These are phyloP conservation scores for Metschnikowia proteae DNA, from an alignment of 805 yeast species.

Conservation along the genomic window DNA sequence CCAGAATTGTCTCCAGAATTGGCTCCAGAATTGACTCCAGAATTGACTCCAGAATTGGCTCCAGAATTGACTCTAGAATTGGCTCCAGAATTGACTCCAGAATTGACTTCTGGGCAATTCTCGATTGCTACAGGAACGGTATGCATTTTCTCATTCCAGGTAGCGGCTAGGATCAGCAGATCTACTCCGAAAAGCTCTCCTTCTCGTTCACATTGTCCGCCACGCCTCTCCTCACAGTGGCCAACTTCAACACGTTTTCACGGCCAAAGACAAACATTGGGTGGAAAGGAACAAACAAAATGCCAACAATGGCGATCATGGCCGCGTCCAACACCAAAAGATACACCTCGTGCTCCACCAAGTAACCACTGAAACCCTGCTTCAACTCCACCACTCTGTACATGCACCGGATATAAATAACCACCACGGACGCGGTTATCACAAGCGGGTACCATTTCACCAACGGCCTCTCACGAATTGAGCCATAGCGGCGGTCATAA, in stretches of 20 bases:
- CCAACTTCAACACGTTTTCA: slow-evolving; percentile 15
- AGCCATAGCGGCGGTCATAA: slow-evolving; percentile 27
- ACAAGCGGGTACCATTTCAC: slow-evolving; percentile 33
- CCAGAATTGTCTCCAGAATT: too few species aligned
- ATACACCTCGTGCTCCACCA: slow-evolving; percentile 34
- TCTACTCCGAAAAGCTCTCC: neutral
- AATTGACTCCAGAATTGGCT: too few species aligned
- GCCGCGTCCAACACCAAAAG: slow-evolving; percentile 38
- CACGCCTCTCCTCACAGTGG: slow-evolving; percentile 7
- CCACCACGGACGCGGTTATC: slow-evolving; percentile 30
- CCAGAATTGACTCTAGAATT: too few species aligned
- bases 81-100: too few species aligned
- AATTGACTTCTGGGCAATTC: too few species aligned
- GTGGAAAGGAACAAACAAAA: slow-evolving; percentile 37
- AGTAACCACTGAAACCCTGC: slow-evolving; percentile 36
- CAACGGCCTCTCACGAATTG: slow-evolving; percentile 24
- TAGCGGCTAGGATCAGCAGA: neutral
- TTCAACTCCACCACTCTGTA: slow-evolving; percentile 42
- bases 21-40: too few species aligned
- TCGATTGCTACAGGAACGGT: too few species aligned
- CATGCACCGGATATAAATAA: slow-evolving; percentile 33
- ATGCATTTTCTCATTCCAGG: too few species aligned
- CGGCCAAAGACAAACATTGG: slow-evolving; percentile 36
- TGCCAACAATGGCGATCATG: slow-evolving; percentile 35
- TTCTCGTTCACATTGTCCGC: neutral